Percentiles rank a stretch among this genome's conserved stretches.
These are phyloP conservation scores for Fusarium subglutinans DNA, from an alignment of 2,329 filamentous ascomycete species.

Conservation along the genomic window DNA sequence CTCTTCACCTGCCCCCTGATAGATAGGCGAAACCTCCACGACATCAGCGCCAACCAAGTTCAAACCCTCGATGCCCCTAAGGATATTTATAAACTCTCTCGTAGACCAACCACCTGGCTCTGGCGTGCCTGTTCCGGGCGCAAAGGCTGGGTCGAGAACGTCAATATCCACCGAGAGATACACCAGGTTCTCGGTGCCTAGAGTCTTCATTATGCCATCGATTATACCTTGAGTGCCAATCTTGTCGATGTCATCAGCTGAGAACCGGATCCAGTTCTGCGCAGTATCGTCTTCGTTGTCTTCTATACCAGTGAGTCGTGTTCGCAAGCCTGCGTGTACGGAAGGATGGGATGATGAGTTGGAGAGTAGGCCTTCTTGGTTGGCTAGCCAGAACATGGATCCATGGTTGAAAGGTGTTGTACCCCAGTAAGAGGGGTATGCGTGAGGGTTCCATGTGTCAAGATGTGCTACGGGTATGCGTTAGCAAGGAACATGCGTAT, in stretches of 20 bases:
- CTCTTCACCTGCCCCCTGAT: conserved; percentile 81
- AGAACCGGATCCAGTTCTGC: conserved; percentile 83
- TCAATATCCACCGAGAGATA: conserved; percentile 87
- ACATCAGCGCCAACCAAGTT: conserved; percentile 91
- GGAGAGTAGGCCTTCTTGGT: conserved; percentile 79
- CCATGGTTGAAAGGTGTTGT: conserved; percentile 79
- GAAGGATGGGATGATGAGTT: conserved; percentile 74
- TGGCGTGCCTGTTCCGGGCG: conserved; percentile 84
- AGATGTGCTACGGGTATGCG: conserved; percentile 62
- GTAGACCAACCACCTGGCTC: conserved; percentile 94
- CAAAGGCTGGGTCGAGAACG: conserved; percentile 75
- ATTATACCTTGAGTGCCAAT: conserved; percentile 77
- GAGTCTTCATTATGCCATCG: conserved; percentile 72
- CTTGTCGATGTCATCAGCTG: conserved; percentile 87
- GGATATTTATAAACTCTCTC: conserved; percentile 82
- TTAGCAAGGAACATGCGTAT: not conserved
- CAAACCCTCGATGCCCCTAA: conserved; percentile 81
- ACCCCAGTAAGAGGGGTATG: conserved; percentile 81
- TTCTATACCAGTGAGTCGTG: conserved; percentile 71
- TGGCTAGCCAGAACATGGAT: conserved; percentile 90
- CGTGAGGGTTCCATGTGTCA: conserved; percentile 85
- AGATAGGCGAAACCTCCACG: conserved; percentile 84
- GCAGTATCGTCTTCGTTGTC: conserved; percentile 77
- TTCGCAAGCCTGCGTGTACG: conserved; percentile 85
- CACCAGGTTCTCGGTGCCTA: conserved; percentile 81